Evolutionary conservation across 306 rosid species (phyloP), one percentile per base, ranked within the genome.

Genomic region (Cucurbita argyrosperma): DNA sequence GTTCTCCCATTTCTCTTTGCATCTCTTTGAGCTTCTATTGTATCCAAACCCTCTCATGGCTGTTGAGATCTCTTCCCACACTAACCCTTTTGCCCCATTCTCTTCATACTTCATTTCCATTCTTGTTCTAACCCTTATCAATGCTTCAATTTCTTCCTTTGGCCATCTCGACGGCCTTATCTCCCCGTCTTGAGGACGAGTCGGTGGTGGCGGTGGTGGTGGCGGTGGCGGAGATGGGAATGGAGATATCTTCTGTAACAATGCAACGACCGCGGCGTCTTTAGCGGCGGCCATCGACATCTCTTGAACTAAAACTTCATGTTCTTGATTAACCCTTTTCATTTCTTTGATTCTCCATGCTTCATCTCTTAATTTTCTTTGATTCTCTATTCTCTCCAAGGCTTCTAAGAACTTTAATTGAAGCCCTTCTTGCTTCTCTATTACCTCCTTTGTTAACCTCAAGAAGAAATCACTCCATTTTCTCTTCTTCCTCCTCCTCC

Each of bases 1-100:
- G 79, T 93, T 93, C 80, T 93, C 98, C 98, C 98, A 93, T 67
- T 93, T 93, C 84, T 93, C 98, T 59, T 93, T 93, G 85, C 98
- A 93, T 72, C 98, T 87, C 71, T 93, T 93, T 0, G 98, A 43
- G 49, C 30, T 90, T 74, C 96, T 54, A 51, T 83, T 91, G 76
- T 95, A 89, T 30, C 99, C 99, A 26, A 82, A 43, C 69, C 81
- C 83, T 78, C 46, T 87, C 99, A 95, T 91, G 5, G 79, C 80
- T 0, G 74, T 39, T 12, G 99, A 95, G 26, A 95, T 88, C 79
- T 95, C 99, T 47, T 95, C 99, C 99, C 99, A 95, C 0, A 91
- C 51, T 11, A 96, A 92, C 12, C 99, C 99, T 53, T 94, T 94
- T 2, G 97, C 96, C 12, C 86, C 95, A 65, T 61, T 91, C 10